Evolutionary conservation across 2,329 filamentous ascomycete genomes (phyloP).

Genomic region (Hypoxylon sp.): DNA sequence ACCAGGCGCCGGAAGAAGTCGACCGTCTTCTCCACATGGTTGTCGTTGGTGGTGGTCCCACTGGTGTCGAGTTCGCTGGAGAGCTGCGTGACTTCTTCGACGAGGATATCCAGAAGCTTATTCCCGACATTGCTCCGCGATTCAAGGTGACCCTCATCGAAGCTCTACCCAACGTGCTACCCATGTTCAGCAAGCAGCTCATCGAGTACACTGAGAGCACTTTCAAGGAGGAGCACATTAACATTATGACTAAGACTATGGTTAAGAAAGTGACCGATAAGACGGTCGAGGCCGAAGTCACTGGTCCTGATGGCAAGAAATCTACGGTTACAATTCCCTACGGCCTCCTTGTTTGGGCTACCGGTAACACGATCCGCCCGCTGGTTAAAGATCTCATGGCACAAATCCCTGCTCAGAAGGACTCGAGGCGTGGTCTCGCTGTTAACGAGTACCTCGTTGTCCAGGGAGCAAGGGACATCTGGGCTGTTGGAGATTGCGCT

Average conservation of each 20-base stretch:
- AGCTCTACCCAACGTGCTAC: conserved; percentile 94
- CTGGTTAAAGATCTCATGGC: conserved; percentile 92
- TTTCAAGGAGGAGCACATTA: conserved; percentile 98
- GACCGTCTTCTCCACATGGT: conserved; percentile 99
- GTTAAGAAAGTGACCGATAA: conserved; percentile 97
- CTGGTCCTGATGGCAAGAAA: conserved; percentile 87
- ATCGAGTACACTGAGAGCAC: conserved; percentile 99
- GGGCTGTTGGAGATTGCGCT: conserved; percentile 97
- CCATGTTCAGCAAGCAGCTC: conserved; percentile 98
- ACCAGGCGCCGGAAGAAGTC: conserved; percentile 88
- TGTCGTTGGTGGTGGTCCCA: conserved; percentile 92
- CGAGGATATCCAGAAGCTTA: conserved; percentile 97
- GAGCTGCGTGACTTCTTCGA: conserved; percentile 99
- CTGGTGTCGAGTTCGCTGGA: conserved; percentile 97
- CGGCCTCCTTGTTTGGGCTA: conserved; percentile 97
- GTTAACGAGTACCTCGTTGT: conserved; percentile 99
- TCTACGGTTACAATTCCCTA: conserved; percentile 86
- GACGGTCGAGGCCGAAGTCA: conserved; percentile 90
- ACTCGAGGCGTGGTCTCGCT: conserved; percentile 92
- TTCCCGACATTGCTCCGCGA: conserved; percentile 93
- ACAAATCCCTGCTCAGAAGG: conserved; percentile 93
- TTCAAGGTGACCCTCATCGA: conserved; percentile 99
- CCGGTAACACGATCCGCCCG: conserved; percentile 92
- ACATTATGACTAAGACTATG: conserved; percentile 98
- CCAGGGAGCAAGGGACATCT: conserved; percentile 96